Base-by-base conservation (phyloP, 2,329 filamentous ascomycete species). In the Beauveria australis region DNA sequence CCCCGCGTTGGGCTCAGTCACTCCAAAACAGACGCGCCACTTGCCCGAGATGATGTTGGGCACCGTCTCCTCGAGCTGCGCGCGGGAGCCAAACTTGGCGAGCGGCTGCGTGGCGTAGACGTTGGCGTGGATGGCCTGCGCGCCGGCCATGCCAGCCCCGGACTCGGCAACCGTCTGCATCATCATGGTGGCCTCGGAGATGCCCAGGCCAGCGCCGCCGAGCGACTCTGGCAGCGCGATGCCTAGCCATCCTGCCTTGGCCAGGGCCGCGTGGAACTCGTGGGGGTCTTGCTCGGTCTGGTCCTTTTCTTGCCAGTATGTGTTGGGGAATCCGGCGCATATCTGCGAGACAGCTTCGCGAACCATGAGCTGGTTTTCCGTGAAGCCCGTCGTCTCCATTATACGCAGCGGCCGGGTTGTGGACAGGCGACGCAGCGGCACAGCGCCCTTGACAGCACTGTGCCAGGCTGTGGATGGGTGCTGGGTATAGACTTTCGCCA, bases 131-230 rank as follows among this genome's bases (percentile, higher is more conserved):
- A 86, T 81, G 1, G 81, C 79, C 67, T 86, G 82, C 1, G 84
- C 83, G 0, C 84, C 84, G 0, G 89, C 89, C 78, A 94, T 91
- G 3, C 90, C 90, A 4, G 90, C 91, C 0, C 91, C 90, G 2
- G 84, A 87, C 74, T 92, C 88, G 0, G 87, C 78, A 61, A 92
- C 89, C 2, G 89, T 89, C 67, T 95, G 90, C 78, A 94, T 82
- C 89, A 94, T 93, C 82, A 93, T 89, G 0, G 87, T 90, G 1
- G 90, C 90, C 70, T 94, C 90, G 0, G 88, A 87, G 41, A 95
- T 91, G 9, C 86, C 89, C 9, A 95, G 74, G 0, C 88, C 89
- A 1, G 88, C 81, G 0, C 90, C 91, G 3, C 91, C 90, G 0
- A 91, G 79, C 0, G 82, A 78, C 69, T 92, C 88, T 0, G 89